Percentiles rank a stretch among this genome's conserved stretches.
phyloP scores from a whole-genome alignment of 192 early-diverging fungal genomes.

The Podila horticola region DNA sequence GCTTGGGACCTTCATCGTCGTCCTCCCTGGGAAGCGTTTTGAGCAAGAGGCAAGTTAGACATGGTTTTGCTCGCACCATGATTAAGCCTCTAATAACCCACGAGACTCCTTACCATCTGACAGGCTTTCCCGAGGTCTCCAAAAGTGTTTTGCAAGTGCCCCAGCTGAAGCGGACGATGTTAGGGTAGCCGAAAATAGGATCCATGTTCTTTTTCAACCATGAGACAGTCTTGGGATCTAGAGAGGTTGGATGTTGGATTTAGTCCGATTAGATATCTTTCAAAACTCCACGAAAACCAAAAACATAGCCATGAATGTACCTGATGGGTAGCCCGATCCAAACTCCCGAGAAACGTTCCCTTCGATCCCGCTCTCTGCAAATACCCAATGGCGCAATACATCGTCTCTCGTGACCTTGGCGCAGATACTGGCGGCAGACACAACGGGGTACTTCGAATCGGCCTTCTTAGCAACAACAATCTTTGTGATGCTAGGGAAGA shows the following conservation, averaged over 20 bases:
- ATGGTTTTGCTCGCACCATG: neutral
- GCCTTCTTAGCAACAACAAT: constrained; percentile 96
- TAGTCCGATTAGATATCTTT: neutral
- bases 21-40: constrained; percentile 17
- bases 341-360: constrained; percentile 63
- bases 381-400: constrained; percentile 71
- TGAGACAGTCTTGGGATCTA: constrained; percentile 88
- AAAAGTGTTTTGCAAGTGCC: constrained; percentile 82
- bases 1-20: constrained; percentile 32
- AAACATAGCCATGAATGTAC: constrained; percentile 30
- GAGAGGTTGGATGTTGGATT: neutral
- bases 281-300: neutral
- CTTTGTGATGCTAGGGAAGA: constrained; percentile 78
- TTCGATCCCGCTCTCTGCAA: constrained; percentile 66
- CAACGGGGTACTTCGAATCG: constrained; percentile 92
- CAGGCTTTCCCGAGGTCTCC: constrained; percentile 64
- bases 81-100: too few relatives aligned
- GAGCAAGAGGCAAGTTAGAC: neutral
- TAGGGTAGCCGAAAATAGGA: constrained; percentile 92
- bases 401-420: constrained; percentile 92
- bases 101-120: constrained; percentile 60
- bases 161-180: constrained; percentile 95
- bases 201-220: constrained; percentile 88
- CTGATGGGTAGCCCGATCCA: constrained; percentile 93
- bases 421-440: constrained; percentile 95